A percentile compares a stretch with the other conserved stretches of the same genome.
Evolutionary conservation across 306 rosid genomes (phyloP).

Genomic region (Glycine latifolia): DNA sequence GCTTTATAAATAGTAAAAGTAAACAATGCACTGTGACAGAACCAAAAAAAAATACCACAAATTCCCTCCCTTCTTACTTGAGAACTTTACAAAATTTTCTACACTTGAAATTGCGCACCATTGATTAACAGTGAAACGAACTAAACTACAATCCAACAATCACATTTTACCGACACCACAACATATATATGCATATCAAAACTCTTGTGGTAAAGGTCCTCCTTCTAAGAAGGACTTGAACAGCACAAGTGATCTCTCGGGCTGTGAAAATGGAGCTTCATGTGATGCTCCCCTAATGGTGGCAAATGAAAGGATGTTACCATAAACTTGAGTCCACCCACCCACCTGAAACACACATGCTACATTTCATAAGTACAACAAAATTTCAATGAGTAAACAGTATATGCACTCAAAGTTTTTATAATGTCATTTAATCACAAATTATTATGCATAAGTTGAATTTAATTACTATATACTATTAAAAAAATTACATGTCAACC

Average conservation of each 20-base stretch:
- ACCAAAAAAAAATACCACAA: background rate
- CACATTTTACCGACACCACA: background rate
- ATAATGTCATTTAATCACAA: background rate
- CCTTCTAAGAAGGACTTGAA: slow-evolving; percentile 83
- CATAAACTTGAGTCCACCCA: slow-evolving; percentile 99
- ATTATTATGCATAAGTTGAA: background rate
- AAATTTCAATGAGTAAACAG: background rate
- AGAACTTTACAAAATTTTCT: slow-evolving; percentile 44
- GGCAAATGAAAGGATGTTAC: slow-evolving; percentile 85
- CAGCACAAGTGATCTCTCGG: slow-evolving; percentile 85
- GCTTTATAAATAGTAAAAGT: background rate
- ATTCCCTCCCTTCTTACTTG: slow-evolving; percentile 9
- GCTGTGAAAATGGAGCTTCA: slow-evolving; percentile 98
- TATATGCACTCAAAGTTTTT: background rate
- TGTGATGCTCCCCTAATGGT: slow-evolving; percentile 97
- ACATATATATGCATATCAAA: slow-evolving; percentile 49
- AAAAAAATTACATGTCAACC: too few relatives aligned
- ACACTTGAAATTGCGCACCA: slow-evolving; percentile 2
- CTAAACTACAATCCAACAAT: slow-evolving; percentile 27
- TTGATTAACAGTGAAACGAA: slow-evolving; percentile 34
- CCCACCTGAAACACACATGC: slow-evolving; percentile 66
- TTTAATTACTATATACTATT: too few relatives aligned
- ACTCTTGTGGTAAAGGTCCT: slow-evolving; percentile 69
- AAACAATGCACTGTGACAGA: background rate
- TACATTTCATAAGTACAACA: slow-evolving; percentile 1